Percentiles rank a stretch among this genome's conserved stretches.
Evolutionary conservation across 2,329 filamentous ascomycete species (phyloP).

Genomic region (Botrytis fragariae): DNA sequence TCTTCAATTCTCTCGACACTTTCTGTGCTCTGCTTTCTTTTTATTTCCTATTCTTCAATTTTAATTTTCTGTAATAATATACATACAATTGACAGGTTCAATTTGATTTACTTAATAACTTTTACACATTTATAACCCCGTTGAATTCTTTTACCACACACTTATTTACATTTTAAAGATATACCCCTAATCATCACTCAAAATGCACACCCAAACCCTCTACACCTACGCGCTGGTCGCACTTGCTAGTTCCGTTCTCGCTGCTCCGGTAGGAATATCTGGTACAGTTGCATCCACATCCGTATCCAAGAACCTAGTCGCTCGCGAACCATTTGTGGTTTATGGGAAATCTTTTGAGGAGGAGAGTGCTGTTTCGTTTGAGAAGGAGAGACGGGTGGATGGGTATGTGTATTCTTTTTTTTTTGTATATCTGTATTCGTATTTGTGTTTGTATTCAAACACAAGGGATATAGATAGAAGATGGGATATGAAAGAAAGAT

Average conservation of each 20-base stretch:
- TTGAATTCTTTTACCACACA: neutral
- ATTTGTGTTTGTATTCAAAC: neutral
- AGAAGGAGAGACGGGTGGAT: neutral
- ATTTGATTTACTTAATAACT: neutral
- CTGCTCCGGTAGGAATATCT: neutral
- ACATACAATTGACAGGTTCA: neutral
- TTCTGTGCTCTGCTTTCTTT: too few species aligned
- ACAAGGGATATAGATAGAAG: neutral
- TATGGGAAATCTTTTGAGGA: neutral
- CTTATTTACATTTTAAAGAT: too few species aligned
- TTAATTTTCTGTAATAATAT: too few species aligned
- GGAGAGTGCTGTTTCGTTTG: neutral
- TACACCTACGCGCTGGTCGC: neutral
- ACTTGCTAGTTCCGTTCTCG: neutral
- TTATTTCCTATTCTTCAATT: too few species aligned
- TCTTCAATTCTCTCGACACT: too few species aligned
- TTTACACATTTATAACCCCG: neutral
- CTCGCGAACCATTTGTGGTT: neutral
- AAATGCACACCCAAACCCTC: neutral
- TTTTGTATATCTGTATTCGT: too few species aligned
- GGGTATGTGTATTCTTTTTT: neutral
- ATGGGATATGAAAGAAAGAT: neutral
- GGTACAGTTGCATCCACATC: too few species aligned
- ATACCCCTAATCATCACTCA: neutral
- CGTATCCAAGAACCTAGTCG: neutral